Base-by-base conservation (phyloP, 1,284 basidiomycete genomes). In the Ganoderma multipileum region DNA sequence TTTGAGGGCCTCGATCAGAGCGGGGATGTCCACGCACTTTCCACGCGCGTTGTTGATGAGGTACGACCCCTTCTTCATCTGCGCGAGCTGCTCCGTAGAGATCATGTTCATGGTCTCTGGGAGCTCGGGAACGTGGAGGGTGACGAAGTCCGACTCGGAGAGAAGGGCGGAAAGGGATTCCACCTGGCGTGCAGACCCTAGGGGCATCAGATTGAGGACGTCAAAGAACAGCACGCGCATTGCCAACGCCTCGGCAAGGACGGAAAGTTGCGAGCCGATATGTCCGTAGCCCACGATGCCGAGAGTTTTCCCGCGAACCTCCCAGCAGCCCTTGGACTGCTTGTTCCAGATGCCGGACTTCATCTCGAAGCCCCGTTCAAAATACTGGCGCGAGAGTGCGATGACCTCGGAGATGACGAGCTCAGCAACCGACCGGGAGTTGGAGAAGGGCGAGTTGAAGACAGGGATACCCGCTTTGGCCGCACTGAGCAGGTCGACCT, bases 401-500 rank as follows among this genome's bases (percentile, higher is more conserved):
- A 99, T 91, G 77, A 99, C 87, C 83, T 99, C 98, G 70, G 91
- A 89, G 79, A 99, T 92, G 80, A 99, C 98, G 61, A 99, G 91
- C 84, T 99, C 98, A 60, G 98, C 98, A 63, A 99, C 98, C 0
- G 97, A 99, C 72, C 98, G 95, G 54, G 98, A 99, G 84, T 99
- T 99, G 81, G 98, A 97, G 84, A 99, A 99, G 41, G 98, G 98
- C 16, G 97, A 99, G 83, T 99, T 99, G 89, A 99, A 99, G 66
- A 99, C 98, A 47, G 97, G 95, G 73, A 99, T 95, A 75, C 98
- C 98, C 67, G 93, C 91, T 69, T 90, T 89, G 61, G 95, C 91
- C 47, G 97, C 96, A 4, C 93, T 89, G 57, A 81, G 74, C 63
- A 99, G 91, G 81, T 99, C 96, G 76, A 99, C 98, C 82, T 99